Percentiles rank a stretch among this genome's conserved stretches.
Conservation (phyloP, 306 rosid species). For the Quercus robur region DNA sequence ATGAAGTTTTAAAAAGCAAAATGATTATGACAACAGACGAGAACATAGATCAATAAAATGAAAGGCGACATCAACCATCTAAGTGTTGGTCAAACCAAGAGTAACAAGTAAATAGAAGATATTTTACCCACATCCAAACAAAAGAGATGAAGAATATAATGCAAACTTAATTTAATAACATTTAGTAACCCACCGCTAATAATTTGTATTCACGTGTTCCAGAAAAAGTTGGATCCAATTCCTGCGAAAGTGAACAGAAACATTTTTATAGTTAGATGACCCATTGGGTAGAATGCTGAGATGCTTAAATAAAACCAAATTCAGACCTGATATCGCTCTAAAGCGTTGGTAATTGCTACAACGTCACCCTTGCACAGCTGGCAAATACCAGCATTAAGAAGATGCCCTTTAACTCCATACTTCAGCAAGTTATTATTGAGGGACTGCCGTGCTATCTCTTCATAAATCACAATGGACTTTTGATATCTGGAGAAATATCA, state of each 20-base stretch:
- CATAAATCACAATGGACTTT: slow-evolving; percentile 78
- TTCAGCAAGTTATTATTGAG: slow-evolving; percentile 82
- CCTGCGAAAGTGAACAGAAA: slow-evolving; percentile 53
- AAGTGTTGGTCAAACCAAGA: not conserved
- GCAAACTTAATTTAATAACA: not conserved
- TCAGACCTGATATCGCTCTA: slow-evolving; percentile 77
- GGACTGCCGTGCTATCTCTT: slow-evolving; percentile 85
- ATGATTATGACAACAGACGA: not conserved
- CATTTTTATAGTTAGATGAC: slow-evolving; percentile 21
- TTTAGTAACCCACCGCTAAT: slow-evolving; percentile 55
- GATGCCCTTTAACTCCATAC: slow-evolving; percentile 96
- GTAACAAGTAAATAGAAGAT: not conserved
- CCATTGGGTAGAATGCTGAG: slow-evolving; percentile 2
- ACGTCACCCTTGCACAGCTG: slow-evolving; percentile 89
- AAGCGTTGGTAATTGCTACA: slow-evolving; percentile 80
- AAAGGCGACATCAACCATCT: not conserved
- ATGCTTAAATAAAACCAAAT: slow-evolving; percentile 26
- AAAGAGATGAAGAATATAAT: not conserved
- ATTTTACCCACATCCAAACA: not conserved
- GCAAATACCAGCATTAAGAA: slow-evolving; percentile 96
- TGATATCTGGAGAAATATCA: slow-evolving; percentile 56
- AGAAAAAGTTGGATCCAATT: slow-evolving; percentile 90
- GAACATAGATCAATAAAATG: not conserved
- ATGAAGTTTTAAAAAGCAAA: not conserved
- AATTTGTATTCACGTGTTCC: slow-evolving; percentile 86